A percentile compares a stretch with the other conserved stretches of the same genome.
Evolutionary conservation across 2,329 filamentous ascomycete genomes (phyloP).

Genomic region (Scedosporium apiospermum): DNA sequence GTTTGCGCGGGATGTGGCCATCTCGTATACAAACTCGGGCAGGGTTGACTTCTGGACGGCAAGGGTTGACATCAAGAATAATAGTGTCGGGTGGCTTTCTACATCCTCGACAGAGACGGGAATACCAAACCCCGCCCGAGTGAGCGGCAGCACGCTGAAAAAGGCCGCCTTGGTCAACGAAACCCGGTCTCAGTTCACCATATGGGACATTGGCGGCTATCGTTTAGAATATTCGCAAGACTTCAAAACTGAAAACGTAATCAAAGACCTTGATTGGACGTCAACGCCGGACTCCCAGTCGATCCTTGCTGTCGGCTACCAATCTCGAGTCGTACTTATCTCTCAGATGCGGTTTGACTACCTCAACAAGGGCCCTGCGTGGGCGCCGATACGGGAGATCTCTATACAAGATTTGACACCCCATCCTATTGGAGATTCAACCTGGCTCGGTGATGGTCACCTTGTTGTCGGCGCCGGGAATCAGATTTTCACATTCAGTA

Average conservation of each 20-base stretch:
- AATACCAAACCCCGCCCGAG: conserved; percentile 61
- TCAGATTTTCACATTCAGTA: conserved; percentile 77
- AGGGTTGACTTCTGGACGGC: conserved; percentile 79
- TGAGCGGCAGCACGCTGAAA: conserved; percentile 76
- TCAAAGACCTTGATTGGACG: conserved; percentile 88
- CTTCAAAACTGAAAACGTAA: conserved; percentile 62
- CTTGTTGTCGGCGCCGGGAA: conserved; percentile 85
- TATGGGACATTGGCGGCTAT: conserved; percentile 80
- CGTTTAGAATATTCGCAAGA: conserved; percentile 73
- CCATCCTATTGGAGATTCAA: conserved; percentile 85
- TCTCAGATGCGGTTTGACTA: conserved; percentile 90
- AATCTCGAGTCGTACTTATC: conserved; percentile 72
- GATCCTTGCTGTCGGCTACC: conserved; percentile 85
- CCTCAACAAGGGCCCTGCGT: conserved; percentile 77
- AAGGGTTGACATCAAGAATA: conserved; percentile 51
- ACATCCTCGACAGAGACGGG: conserved; percentile 77
- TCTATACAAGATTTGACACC: conserved; percentile 72
- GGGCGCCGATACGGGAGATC: conserved; percentile 78
- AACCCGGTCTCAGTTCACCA: conserved; percentile 65
- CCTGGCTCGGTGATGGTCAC: conserved; percentile 79
- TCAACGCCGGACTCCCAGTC: conserved; percentile 83
- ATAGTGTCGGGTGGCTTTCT: conserved; percentile 67
- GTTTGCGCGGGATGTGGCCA: conserved; percentile 76
- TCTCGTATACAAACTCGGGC: conserved; percentile 71
- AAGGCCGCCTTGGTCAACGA: conserved; percentile 78